A percentile compares a stretch with the other conserved stretches of the same genome.
Conservation (phyloP, 2,329 filamentous ascomycete genomes). For the Trichoderma asperellum region DNA sequence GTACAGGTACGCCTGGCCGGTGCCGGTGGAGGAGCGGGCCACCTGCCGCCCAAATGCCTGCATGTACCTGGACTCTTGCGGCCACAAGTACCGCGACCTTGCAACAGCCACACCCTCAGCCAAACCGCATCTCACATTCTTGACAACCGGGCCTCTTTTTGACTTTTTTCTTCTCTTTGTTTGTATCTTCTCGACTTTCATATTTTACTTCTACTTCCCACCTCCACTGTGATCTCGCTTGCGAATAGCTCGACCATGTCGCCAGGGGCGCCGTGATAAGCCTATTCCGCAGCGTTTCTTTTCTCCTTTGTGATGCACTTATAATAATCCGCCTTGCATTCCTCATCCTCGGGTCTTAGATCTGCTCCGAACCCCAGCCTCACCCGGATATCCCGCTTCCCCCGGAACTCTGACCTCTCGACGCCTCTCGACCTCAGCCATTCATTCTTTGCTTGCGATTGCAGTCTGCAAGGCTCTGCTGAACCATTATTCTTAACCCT, state of each 20-base stretch:
- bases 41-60: constrained; percentile 22
- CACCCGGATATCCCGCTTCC: constrained; percentile 19
- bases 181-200: not conserved
- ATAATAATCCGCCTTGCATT: constrained; percentile 7
- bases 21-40: constrained; percentile 24
- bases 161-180: not conserved
- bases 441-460: constrained; percentile 5
- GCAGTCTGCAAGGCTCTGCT: not conserved
- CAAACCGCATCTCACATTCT: constrained; percentile 9
- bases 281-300: constrained; percentile 19
- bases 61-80: constrained; percentile 4
- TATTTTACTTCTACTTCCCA: not conserved
- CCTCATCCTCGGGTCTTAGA: constrained; percentile 16
- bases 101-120: constrained; percentile 13
- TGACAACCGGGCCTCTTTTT: constrained; percentile 16
- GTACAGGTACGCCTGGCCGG: constrained; percentile 5
- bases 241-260: constrained; percentile 32
- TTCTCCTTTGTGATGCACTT: constrained; percentile 35
- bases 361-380: constrained; percentile 23
- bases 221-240: constrained; percentile 28
- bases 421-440: not conserved
- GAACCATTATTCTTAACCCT: not conserved
- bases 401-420: not conserved
- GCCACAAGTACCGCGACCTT: constrained; percentile 21
- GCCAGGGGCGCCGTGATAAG: constrained; percentile 36